Evolutionary conservation across 1,284 basidiomycete genomes (phyloP), one percentile per base, ranked within the genome.

Genomic region (Ustilago bromivora): DNA sequence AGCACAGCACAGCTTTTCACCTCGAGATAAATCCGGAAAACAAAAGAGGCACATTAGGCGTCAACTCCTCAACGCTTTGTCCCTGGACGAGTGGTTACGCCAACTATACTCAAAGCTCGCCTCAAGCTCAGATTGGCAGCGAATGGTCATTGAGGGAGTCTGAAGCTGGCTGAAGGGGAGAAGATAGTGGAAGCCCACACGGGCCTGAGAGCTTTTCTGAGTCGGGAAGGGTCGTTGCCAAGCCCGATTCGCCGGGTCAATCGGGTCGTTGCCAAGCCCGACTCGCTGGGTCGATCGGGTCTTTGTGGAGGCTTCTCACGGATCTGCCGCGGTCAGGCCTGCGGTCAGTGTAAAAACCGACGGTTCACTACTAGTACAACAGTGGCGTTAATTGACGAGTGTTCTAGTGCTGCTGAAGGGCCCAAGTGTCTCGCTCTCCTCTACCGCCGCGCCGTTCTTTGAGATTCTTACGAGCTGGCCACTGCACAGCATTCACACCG

Each of bases 181-280:
- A 46, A 46, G 43, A 6, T 46, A 6, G n/a, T n/a, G 19, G 43
- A 19, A 46, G 11, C 43, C 43, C 43, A 46, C 19, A 46, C 4
- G n/a, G n/a, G 7, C 6, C n/a, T 59, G 46, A 4, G 34, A 28
- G 34, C 15, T 17, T 28, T 19, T 19, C 11, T 34, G 32, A 19
- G 40, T 28, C 60, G 34, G 60, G 15, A 47, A 31, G 4, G 52
- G 55, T 36, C 40, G 53, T 11, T 62, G 60, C 60, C 60, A 62
- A 62, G 23, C 23, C 23, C 23, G 23, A 51, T 1, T 51, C 49
- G 49, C 49, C 31, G 49, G 31, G 31, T 32, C 15, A 5, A 28
- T 28, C 23, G 23, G 23, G 23, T 3, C 23, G 53, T 11, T 62
- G 60, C 60, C 60, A 62, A 62, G 23, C 23, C 23, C 23, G 23